A percentile compares a stretch with the other conserved stretches of the same genome.
These are phyloP conservation scores for Scedosporium boydii DNA, from an alignment of 2,329 filamentous ascomycete species.

Conservation along the genomic window DNA sequence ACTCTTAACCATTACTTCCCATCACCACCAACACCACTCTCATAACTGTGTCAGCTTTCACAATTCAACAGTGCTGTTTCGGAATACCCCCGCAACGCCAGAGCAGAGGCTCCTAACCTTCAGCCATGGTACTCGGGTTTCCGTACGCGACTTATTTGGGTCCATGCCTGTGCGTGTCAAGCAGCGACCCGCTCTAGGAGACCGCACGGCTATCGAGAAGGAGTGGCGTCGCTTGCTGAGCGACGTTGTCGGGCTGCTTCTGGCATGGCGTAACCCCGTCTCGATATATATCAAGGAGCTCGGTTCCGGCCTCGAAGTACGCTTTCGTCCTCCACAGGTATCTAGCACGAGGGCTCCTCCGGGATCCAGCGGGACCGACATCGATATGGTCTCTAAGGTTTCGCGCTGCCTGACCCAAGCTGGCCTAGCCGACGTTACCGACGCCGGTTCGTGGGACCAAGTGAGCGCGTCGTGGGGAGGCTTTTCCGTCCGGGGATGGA, in stretches of 20 bases:
- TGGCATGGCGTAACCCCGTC: conserved; percentile 54
- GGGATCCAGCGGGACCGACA: not conserved
- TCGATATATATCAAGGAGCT: conserved; percentile 38
- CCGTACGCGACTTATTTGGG: conserved; percentile 75
- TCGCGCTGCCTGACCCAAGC: conserved; percentile 56
- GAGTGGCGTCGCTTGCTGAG: conserved; percentile 57
- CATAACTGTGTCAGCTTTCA: conserved; percentile 61
- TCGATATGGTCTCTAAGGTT: conserved; percentile 14
- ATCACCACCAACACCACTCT: conserved; percentile 48
- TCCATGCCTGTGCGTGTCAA: conserved; percentile 86
- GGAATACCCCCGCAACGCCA: conserved; percentile 50
- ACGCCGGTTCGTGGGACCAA: conserved; percentile 55
- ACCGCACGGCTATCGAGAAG: conserved; percentile 42
- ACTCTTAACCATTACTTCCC: conserved; percentile 67
- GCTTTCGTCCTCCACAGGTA: conserved; percentile 21
- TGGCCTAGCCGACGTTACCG: conserved; percentile 45
- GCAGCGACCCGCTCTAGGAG: conserved; percentile 50
- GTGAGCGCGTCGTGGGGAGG: conserved; percentile 55
- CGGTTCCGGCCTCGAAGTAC: conserved; percentile 19
- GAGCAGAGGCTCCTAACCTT: conserved; percentile 47
- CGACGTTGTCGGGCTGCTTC: conserved; percentile 52
- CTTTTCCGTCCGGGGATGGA: conserved; percentile 57
- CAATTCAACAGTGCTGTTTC: conserved; percentile 54
- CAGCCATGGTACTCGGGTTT: conserved; percentile 64
- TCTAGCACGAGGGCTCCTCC: conserved; percentile 7